A percentile compares a stretch with the other conserved stretches of the same genome.
These are phyloP conservation scores for Xylariaceae sp. DNA, from an alignment of 2,329 filamentous ascomycete genomes.

Conservation along the genomic window DNA sequence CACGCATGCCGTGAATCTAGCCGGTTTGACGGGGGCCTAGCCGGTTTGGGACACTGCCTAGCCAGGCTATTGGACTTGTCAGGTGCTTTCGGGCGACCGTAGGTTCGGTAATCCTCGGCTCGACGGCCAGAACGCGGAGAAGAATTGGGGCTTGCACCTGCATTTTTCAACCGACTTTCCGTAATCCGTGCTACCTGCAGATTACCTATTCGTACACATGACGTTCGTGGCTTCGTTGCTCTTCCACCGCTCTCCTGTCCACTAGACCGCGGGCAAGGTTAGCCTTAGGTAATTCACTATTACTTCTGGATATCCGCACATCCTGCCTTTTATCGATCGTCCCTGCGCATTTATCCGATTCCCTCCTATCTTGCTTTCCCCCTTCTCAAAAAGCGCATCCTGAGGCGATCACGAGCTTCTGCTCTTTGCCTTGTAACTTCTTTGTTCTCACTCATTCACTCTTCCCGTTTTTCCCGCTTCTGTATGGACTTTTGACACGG, in stretches of 20 bases:
- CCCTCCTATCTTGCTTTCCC: not conserved
- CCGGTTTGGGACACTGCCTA: too few relatives aligned
- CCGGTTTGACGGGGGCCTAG: too few relatives aligned
- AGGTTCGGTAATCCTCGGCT: not conserved
- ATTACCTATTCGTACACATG: not conserved
- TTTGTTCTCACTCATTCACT: not conserved
- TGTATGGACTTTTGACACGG: constrained; percentile 16
- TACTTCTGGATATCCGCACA: not conserved
- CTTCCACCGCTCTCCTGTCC: not conserved
- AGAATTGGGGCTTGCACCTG: not conserved
- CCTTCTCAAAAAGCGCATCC: not conserved
- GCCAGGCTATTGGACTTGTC: too few relatives aligned
- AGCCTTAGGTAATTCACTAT: too few relatives aligned
- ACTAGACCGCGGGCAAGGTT: too few relatives aligned
- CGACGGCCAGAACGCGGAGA: not conserved
- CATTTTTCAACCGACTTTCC: not conserved
- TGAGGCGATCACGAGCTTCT: not conserved
- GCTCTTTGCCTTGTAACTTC: not conserved
- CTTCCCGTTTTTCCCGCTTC: not conserved
- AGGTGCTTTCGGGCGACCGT: not conserved
- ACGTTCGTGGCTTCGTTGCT: not conserved
- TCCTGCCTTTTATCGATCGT: not conserved
- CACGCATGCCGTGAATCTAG: too few relatives aligned
- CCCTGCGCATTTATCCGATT: not conserved
- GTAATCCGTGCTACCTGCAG: too few relatives aligned